Evolutionary conservation across 306 rosid genomes (phyloP).

Genomic region (Trifolium subterraneum): DNA sequence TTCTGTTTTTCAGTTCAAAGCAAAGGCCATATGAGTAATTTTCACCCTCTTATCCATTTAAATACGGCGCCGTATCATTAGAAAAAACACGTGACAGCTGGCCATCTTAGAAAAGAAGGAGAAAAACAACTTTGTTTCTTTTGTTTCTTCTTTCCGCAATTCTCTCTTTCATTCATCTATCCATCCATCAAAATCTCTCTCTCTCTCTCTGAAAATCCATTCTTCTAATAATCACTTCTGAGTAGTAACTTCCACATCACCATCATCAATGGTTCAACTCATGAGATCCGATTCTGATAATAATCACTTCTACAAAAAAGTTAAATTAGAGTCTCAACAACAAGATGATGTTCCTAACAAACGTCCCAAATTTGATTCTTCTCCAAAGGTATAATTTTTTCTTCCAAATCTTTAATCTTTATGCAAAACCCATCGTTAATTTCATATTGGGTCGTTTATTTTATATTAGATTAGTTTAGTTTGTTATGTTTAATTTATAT

Average conservation of each 20-base stretch:
- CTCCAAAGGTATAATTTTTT: neutral
- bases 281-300: constrained; percentile 55
- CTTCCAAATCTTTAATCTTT: neutral
- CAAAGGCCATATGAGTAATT: constrained; percentile 35
- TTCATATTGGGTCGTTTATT: neutral
- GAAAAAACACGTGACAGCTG: constrained; percentile 46
- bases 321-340: constrained; percentile 63
- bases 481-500: neutral
- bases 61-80: constrained; percentile 52
- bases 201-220: neutral
- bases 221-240: neutral
- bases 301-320: constrained; percentile 45
- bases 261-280: constrained; percentile 62
- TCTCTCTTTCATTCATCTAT: too few relatives aligned
- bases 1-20: neutral
- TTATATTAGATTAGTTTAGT: neutral
- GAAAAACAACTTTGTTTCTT: constrained; percentile 8
- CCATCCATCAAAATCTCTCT: neutral
- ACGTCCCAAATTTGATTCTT: constrained; percentile 53
- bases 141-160: constrained; percentile 33
- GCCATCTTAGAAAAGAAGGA: constrained; percentile 27
- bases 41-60: neutral
- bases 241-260: neutral
- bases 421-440: neutral
- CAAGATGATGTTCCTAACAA: constrained; percentile 47